These are phyloP conservation scores for Blastobotrys persicus DNA, from an alignment of 1,139 yeast genomes.

Conservation along the genomic window DNA sequence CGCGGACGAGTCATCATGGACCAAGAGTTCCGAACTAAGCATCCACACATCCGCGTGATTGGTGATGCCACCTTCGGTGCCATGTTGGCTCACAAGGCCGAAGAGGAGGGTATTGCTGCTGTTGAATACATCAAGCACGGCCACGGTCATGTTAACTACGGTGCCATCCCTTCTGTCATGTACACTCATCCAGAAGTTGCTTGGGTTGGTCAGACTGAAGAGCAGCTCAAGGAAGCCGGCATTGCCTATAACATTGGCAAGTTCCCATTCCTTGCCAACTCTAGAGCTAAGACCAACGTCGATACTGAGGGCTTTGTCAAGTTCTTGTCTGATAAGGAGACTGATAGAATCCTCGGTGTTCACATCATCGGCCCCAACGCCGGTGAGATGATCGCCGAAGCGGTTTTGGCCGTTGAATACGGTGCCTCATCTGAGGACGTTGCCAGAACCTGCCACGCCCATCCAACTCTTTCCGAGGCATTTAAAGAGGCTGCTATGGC, in stretches of 20 bases:
- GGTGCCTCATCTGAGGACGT: conserved; percentile 98
- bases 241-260: conserved; percentile 91
- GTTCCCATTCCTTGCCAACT: conserved; percentile 98
- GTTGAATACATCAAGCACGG: conserved; percentile 92
- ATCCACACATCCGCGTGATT: conserved; percentile 90
- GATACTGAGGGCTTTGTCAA: conserved; percentile 98
- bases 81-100: conserved; percentile 99
- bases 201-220: conserved; percentile 97
- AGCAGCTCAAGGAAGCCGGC: conserved; percentile 92
- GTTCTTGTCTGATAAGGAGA: conserved; percentile 92
- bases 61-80: conserved; percentile 99
- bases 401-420: conserved; percentile 94
- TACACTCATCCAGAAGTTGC: conserved; percentile 99
- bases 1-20: conserved; percentile 93
- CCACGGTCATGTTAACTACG: conserved; percentile 97
- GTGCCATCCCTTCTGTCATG: conserved; percentile 97
- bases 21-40: conserved; percentile 87
- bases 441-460: conserved; percentile 97
- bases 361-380: conserved; percentile 98
- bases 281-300: conserved; percentile 97
- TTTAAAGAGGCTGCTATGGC: conserved; percentile 98
- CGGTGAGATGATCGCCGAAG: conserved; percentile 99
- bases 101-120: conserved; percentile 99
- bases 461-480: conserved; percentile 97
- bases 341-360: conserved; percentile 93